A percentile compares a stretch with the other conserved stretches of the same genome.
These are phyloP conservation scores for Mycena venus DNA, from an alignment of 768 basidiomycete species.

Conservation along the genomic window DNA sequence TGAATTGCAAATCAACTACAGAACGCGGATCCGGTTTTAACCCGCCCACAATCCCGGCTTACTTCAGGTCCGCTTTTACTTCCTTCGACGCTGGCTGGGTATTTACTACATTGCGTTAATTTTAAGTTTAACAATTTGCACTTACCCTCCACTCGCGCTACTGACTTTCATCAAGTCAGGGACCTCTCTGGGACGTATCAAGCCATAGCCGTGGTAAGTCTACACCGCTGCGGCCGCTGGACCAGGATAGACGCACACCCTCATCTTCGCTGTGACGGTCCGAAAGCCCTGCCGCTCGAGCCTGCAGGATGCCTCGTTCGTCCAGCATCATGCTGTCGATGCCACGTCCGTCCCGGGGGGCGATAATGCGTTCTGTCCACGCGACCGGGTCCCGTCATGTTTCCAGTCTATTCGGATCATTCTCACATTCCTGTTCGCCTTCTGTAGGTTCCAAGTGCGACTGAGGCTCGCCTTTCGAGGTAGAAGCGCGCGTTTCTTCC, in stretches of 20 bases:
- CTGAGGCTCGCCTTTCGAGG: conserved; percentile 6
- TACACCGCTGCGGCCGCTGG: not conserved
- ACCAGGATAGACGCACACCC: not conserved
- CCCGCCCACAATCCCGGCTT: conserved; percentile 1
- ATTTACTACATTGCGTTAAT: conserved; percentile 30
- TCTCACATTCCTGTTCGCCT: conserved; percentile 33
- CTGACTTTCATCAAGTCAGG: not conserved
- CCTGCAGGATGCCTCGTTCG: conserved; percentile 33
- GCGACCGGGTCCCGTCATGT: conserved; percentile 37
- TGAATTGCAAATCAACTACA: conserved; percentile 21
- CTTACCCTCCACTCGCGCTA: not conserved
- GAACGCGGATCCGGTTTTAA: conserved; percentile 23
- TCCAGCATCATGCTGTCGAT: conserved; percentile 25
- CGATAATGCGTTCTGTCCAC: conserved; percentile 37
- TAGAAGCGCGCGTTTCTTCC: not conserved
- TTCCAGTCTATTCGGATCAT: conserved; percentile 37
- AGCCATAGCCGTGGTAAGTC: conserved; percentile 19
- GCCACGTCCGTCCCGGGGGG: conserved; percentile 27
- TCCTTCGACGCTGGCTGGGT: conserved; percentile 16
- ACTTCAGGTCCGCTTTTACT: conserved; percentile 31
- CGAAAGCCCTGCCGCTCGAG: conserved; percentile 14
- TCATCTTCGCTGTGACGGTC: conserved; percentile 24
- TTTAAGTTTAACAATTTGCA: conserved; percentile 27
- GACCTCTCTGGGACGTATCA: too few species aligned
- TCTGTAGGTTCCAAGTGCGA: conserved; percentile 20